Evolutionary conservation across 805 yeast genomes (phyloP), one percentile per base, ranked within the genome.

Genomic region (Metschnikowia henanensis): DNA sequence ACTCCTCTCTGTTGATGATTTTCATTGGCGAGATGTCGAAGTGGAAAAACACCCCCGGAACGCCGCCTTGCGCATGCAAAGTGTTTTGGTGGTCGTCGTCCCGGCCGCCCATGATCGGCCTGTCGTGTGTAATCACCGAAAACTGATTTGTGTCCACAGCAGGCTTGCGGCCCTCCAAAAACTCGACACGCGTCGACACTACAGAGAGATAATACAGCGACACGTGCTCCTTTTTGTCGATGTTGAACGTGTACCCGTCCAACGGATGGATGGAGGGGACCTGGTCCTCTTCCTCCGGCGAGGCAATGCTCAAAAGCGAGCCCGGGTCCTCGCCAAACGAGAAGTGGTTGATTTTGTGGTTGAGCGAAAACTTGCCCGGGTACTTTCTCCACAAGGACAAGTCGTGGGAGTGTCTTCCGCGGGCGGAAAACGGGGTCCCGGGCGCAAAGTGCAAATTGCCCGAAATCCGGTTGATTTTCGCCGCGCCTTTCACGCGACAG

Each of bases 371-470:
- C 47, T 78, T 79, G 44, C 75, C 76, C 1, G 65, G 64, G 47
- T 75, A 72, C 50, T 79, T 72, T 23, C 70, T 68, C 66, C 78
- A 94, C 41, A 88, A 72, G 6, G 96, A 84, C 42, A 86, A 65
- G 60, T 94, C 99, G 68, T 94, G 99, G 46, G 79, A 74, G 62
- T 94, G 99, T 39, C 76, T 75, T 15, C 79, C 80, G 8, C 68
- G 64, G 45, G 66, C 63, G 30, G 83, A 77, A 56, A 73, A 75
- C 2, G 95, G 81, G 20, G 85, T 81, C 31, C 99, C 99, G 4
- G 99, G 98, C 1, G 97, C 97, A 74, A 94, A 90, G 69, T 94
- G 98, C 50, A 94, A 68, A 58, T 88, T 86, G 37, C 99, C 99
- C 18, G 85, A 83, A 34, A 94, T 85, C 66, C 95, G 80, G 65